Evolutionary conservation across 1,284 basidiomycete genomes (phyloP).

Genomic region (Earliella scabrosa): DNA sequence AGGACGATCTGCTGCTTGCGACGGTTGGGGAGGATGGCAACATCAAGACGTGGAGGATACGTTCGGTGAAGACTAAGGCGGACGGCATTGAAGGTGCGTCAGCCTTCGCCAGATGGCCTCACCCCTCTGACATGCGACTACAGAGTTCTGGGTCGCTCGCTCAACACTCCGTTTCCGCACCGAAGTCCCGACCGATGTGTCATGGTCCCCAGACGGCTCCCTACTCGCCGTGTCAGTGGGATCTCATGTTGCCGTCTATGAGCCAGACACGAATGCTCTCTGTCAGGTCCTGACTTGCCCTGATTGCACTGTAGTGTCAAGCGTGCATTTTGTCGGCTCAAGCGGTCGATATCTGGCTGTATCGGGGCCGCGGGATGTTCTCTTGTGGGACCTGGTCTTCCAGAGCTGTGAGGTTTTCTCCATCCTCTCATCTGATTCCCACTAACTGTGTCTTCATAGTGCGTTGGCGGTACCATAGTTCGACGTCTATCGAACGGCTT

Average conservation of each 20-base stretch:
- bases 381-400: conserved; percentile 83
- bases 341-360: conserved; percentile 67
- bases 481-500: conserved; percentile 45
- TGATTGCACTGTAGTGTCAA: conserved; percentile 49
- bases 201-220: conserved; percentile 89
- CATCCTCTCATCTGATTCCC: not conserved
- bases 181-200: conserved; percentile 65
- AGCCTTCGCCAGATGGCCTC: conserved; percentile 3
- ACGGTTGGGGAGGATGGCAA: conserved; percentile 73
- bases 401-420: conserved; percentile 41
- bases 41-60: conserved; percentile 76
- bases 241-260: conserved; percentile 77
- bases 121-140: not conserved
- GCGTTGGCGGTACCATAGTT: conserved; percentile 57
- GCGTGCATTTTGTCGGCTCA: conserved; percentile 68
- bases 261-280: conserved; percentile 70
- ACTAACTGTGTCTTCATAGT: conserved; percentile 42
- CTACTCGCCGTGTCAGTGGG: conserved; percentile 81
- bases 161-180: conserved; percentile 74
- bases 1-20: conserved; percentile 47
- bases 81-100: conserved; percentile 54
- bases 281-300: conserved; percentile 66
- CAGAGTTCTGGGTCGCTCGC: conserved; percentile 81
- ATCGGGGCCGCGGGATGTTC: conserved; percentile 54
- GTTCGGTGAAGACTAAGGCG: conserved; percentile 44